phyloP scores from a whole-genome alignment of 371 early-diverging fungal species.

The Nosema muscidifuracis region DNA sequence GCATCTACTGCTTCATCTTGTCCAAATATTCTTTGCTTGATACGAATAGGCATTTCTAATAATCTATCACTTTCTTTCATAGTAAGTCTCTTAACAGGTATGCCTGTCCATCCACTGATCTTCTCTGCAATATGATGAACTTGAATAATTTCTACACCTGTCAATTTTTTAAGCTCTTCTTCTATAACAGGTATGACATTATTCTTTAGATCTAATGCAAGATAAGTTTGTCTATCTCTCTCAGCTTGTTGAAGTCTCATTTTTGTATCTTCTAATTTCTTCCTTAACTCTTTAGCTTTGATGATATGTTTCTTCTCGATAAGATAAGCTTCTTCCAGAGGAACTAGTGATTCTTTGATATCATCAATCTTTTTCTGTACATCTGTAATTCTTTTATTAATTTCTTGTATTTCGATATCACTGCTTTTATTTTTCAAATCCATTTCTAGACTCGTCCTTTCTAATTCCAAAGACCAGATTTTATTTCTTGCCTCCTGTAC shows the following conservation, averaged over 20 bases:
- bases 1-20: conserved; percentile 73
- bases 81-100: conserved; percentile 72
- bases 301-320: conserved; percentile 55
- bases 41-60: conserved; percentile 69
- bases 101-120: conserved; percentile 75
- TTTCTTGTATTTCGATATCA: conserved; percentile 3
- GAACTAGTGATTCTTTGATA: conserved; percentile 40
- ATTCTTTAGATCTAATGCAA: conserved; percentile 66
- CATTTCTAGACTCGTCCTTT: conserved; percentile 56
- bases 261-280: conserved; percentile 60
- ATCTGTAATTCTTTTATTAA: conserved; percentile 37
- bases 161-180: conserved; percentile 66
- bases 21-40: conserved; percentile 71
- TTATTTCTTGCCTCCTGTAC: conserved; percentile 66
- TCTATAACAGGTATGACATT: conserved; percentile 70
- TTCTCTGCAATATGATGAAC: conserved; percentile 75
- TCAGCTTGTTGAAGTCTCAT: conserved; percentile 55
- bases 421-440: conserved; percentile 48
- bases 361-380: conserved; percentile 49
- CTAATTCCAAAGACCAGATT: conserved; percentile 62
- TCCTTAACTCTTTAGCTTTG: conserved; percentile 51
- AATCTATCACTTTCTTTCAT: conserved; percentile 74
- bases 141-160: conserved; percentile 73
- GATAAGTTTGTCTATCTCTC: conserved; percentile 53
- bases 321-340: conserved; percentile 54